phyloP scores from a whole-genome alignment of 2,329 filamentous ascomycete genomes.

The Scedosporium dehoogii region DNA sequence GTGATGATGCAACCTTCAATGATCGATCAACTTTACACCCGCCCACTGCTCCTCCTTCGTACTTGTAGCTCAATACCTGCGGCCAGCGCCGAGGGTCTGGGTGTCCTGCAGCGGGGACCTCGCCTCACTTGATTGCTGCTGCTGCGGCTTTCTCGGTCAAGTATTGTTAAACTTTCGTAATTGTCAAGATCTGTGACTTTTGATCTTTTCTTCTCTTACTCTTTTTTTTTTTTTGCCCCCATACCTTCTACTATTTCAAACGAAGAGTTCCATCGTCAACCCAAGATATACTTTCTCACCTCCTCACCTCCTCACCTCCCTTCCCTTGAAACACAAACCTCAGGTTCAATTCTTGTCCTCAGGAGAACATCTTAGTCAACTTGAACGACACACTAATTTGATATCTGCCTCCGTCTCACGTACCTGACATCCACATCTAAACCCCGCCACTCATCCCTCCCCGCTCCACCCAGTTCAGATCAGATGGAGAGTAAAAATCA shows the following conservation, averaged over 20 bases:
- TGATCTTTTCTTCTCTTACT: neutral
- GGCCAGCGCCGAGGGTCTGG: neutral
- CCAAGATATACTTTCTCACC: neutral
- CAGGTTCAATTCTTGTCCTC: neutral
- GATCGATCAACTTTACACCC: slow-evolving; percentile 4
- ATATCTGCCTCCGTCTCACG: neutral
- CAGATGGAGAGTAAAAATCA: neutral
- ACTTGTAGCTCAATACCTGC: neutral
- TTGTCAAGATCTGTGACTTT: neutral
- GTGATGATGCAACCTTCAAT: neutral
- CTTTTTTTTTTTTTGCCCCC: neutral
- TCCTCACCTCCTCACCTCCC: neutral
- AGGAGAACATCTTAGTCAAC: neutral
- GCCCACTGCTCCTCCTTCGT: slow-evolving; percentile 2
- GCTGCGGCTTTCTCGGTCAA: slow-evolving; percentile 5
- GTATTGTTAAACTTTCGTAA: neutral
- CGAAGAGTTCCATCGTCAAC: neutral
- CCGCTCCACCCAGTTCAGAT: neutral
- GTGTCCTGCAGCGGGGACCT: neutral
- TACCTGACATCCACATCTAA: neutral
- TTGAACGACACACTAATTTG: neutral
- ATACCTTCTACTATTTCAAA: neutral
- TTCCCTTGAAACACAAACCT: neutral
- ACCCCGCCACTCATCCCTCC: neutral
- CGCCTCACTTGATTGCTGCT: neutral